Percentiles rank a stretch among this genome's conserved stretches.
Conservation (phyloP, 768 basidiomycete genomes). For the Baorangia bicolor region DNA sequence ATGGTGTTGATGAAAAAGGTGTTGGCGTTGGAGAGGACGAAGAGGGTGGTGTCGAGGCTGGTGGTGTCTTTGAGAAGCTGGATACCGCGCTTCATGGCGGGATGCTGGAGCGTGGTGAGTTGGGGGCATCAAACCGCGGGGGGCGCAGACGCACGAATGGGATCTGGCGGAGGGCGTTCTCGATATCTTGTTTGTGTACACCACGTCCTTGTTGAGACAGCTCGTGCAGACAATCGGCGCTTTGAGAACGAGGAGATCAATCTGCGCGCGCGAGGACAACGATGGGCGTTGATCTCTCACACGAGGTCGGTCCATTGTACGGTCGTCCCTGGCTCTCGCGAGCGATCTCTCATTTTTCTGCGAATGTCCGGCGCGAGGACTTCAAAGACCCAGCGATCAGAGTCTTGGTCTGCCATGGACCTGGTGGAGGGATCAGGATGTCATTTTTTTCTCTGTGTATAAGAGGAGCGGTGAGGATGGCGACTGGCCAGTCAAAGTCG, state of each 20-base stretch:
- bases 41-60: constrained; percentile 66
- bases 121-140: too few relatives aligned
- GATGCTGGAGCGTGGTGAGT: constrained; percentile 59
- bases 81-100: constrained; percentile 94
- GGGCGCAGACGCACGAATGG: too few relatives aligned
- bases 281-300: constrained; percentile 51
- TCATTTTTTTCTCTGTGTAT: not conserved
- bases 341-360: constrained; percentile 53
- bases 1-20: constrained; percentile 89
- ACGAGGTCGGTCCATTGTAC: constrained; percentile 94
- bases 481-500: constrained; percentile 90
- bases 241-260: constrained; percentile 23
- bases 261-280: not conserved
- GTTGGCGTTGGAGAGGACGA: constrained; percentile 95
- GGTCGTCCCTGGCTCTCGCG: constrained; percentile 53
- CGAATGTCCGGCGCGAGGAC: constrained; percentile 85
- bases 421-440: constrained; percentile 36
- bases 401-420: constrained; percentile 94
- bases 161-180: constrained; percentile 71
- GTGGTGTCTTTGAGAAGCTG: constrained; percentile 63
- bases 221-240: constrained; percentile 69
- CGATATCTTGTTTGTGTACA: constrained; percentile 70
- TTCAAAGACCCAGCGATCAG: constrained; percentile 91
- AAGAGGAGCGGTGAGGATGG: not conserved
- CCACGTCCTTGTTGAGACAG: constrained; percentile 58